Percentiles rank a stretch among this genome's conserved stretches.
Conservation (phyloP, 352 stramenopile genomes). For the Phytopythium mirpurense region DNA sequence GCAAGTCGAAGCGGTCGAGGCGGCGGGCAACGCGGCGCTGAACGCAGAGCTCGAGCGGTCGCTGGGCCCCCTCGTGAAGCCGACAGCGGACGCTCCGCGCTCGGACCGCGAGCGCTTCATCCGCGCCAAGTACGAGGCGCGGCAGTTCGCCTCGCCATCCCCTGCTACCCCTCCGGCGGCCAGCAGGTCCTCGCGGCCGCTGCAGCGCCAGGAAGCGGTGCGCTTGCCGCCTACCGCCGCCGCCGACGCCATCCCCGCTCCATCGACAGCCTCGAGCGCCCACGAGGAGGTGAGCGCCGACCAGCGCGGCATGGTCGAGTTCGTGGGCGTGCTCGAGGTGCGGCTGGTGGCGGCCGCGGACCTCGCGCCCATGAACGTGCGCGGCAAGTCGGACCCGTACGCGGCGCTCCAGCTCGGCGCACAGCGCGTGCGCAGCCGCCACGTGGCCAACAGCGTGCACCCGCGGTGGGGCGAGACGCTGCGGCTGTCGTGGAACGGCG, state of each 20-base stretch:
- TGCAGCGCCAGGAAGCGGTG: slow-evolving; percentile 8
- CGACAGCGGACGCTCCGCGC: slow-evolving; percentile 34
- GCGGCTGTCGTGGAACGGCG: slow-evolving; percentile 75
- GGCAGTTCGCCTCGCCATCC: slow-evolving; percentile 30
- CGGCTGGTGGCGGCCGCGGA: slow-evolving; percentile 57
- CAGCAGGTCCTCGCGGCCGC: no score
- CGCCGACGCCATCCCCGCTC: no score
- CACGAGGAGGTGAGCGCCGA: not conserved
- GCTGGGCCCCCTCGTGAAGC: slow-evolving; percentile 43
- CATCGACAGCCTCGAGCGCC: no score
- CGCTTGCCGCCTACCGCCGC: no score
- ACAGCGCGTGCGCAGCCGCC: slow-evolving; percentile 62
- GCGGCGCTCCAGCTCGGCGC: slow-evolving; percentile 69
- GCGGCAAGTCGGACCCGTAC: slow-evolving; percentile 77
- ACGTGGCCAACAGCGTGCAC: slow-evolving; percentile 64
- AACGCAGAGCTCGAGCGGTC: slow-evolving; percentile 62
- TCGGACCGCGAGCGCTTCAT: slow-evolving; percentile 65
- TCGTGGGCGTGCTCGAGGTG: slow-evolving; percentile 73
- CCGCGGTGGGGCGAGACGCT: slow-evolving; percentile 66
- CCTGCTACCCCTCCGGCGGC: no score
- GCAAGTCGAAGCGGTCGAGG: slow-evolving; percentile 40
- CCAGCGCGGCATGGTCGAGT: slow-evolving; percentile 73
- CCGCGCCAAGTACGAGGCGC: slow-evolving; percentile 63
- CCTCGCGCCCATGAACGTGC: slow-evolving; percentile 69
- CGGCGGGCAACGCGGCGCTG: slow-evolving; percentile 46